Evolutionary conservation across 1,284 basidiomycete species (phyloP), one percentile per base, ranked within the genome.

Genomic region (Cryptococcus amylolentus): DNA sequence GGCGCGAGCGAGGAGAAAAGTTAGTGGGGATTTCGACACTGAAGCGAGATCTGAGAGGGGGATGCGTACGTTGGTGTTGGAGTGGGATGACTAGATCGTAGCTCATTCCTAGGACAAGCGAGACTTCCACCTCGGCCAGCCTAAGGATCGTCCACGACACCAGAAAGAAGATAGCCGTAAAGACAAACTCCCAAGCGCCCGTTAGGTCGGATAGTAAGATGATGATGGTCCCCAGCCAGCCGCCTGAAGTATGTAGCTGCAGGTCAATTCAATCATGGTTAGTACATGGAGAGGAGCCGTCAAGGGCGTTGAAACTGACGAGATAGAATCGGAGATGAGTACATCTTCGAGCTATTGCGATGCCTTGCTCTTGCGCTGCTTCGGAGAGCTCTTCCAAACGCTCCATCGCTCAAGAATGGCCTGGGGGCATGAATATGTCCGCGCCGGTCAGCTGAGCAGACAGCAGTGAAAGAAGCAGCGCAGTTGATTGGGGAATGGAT

Each of bases 161-260:
- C 2, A 71, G 54, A 43, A 64, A 67, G 10, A 69, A 44, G 23
- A 62, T 46, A 4, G 51, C 31, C 4, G 63, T 52, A 26, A 60
- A 39, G 10, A 62, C 51, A n/a, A 60, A 52, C 38, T 68, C 69
- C 64, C 65, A 69, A 8, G 65, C 39, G 5, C 63, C 64, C 6
- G 55, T 47, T 5, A 60, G 2, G 39, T 61, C 56, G 4, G 61
- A 55, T 3, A 66, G 18, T 14, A 43, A 38, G 12, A 65, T 56
- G 18, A 65, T 49, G 9, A 65, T 18, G 18, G 68, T 60, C 10
- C 60, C 64, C 10, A 71, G 45, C 69, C 69, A 71, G 44, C 69
- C 67, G 12, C 63, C 66, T 5, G 66, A 66, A 1, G 62, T 63
- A n/a, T 55, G 54, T n/a, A 71, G 63, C 69, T 71, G 52, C 16